phyloP scores from a whole-genome alignment of 202 grass and related monocot species.

The Alloteropsis angusta region DNA sequence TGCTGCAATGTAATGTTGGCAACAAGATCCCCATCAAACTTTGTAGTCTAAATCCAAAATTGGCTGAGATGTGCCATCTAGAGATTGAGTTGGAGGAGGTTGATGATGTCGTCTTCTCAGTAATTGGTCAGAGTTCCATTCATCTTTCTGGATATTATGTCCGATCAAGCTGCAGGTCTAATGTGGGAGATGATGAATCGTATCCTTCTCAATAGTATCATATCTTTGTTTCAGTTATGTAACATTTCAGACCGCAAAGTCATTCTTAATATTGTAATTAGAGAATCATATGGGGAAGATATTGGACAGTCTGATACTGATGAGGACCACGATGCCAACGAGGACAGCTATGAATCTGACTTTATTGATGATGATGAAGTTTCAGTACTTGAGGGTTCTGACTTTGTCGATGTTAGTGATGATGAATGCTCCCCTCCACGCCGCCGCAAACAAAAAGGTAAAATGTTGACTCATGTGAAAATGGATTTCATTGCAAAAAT shows the following conservation, averaged over 20 bases:
- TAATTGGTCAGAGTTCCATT: slow-evolving; percentile 51
- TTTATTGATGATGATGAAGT: slow-evolving; percentile 87
- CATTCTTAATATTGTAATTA: slow-evolving; percentile 40
- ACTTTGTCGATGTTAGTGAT: not conserved
- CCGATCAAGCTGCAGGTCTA: not conserved
- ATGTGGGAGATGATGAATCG: slow-evolving; percentile 42
- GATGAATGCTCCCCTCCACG: slow-evolving; percentile 9
- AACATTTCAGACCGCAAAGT: not conserved
- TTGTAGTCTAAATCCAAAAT: slow-evolving; percentile 55
- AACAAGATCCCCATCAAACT: slow-evolving; percentile 61
- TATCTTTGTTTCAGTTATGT: not conserved
- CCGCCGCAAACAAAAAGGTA: slow-evolving; percentile 42
- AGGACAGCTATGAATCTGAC: slow-evolving; percentile 87
- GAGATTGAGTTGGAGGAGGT: slow-evolving; percentile 90
- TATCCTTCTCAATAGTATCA: slow-evolving; percentile 42
- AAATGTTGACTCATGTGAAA: not conserved
- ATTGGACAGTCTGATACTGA: slow-evolving; percentile 58
- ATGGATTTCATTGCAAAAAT: not conserved
- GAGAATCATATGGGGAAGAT: slow-evolving; percentile 84
- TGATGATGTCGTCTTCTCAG: slow-evolving; percentile 55
- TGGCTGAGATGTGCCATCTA: slow-evolving; percentile 54
- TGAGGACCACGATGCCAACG: slow-evolving; percentile 32
- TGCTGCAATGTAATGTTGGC: slow-evolving; percentile 82
- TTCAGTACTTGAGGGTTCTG: not conserved
- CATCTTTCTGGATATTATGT: slow-evolving; percentile 71